Evolutionary conservation across 2,329 filamentous ascomycete species (phyloP), one percentile per base, ranked within the genome.

Genomic region (Bimuria novae-zelandiae): DNA sequence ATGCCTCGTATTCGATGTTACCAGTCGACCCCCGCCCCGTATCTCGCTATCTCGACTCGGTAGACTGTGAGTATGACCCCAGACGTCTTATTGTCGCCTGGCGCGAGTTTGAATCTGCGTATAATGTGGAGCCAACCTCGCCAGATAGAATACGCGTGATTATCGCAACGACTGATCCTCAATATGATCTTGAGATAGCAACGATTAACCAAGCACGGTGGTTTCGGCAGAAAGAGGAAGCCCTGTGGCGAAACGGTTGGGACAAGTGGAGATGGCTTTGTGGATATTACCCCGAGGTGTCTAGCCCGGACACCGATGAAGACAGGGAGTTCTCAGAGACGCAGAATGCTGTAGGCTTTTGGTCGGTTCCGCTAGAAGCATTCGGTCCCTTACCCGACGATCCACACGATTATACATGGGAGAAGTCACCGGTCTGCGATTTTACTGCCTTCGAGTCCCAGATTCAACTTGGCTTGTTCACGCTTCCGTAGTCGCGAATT

Each of bases 381-480:
- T 55, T 55, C 27, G 43, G 47, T 35, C 29, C 35, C 27, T 47
- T 55, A 27, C 48, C 41, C 25, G 42, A 55, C 4, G 42, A 47
- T 3, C 35, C 46, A 10, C 42, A 54, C 22, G 35, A 41, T 14
- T 21, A 49, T 46, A 23, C 8, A 35, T 50, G 46, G 47, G 14
- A 17, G 47, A 42, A 37, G 41, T 12, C 35, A 17, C 23, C 40
- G 37, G 10, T 44, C 14, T 51, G 37, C 17, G 39, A 51, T 25
- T 44, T 55, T 8, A 51, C 42, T 35, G 6, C 14, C 3, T 44
- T 51, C 16, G 33, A 41, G 19, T 51, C 37, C 25, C 52, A 44
- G 30, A 55, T 51, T 7, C 8, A 49, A n/a, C 48, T 51, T 44
- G 48, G 52, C 30, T 43, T 55, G 12, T 51, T 55, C 50, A n/a